These are phyloP conservation scores for Gamsiella multidivaricata DNA, from an alignment of 192 early-diverging fungal genomes.

Conservation along the genomic window DNA sequence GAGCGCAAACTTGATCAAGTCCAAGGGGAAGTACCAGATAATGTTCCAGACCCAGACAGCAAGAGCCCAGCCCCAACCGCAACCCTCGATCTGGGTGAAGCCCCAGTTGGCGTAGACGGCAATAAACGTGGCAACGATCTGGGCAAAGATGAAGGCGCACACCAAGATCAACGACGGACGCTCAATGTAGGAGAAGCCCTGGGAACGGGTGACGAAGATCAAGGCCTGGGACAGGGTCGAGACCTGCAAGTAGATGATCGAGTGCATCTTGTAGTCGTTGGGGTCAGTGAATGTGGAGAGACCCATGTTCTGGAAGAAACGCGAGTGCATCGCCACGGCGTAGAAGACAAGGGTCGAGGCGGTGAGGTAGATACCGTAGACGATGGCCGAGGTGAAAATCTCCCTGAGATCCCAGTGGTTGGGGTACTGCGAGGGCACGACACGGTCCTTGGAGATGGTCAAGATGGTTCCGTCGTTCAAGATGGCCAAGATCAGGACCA, in stretches of 20 bases:
- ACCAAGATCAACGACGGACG: constrained; percentile 76
- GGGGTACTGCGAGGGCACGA: constrained; percentile 81
- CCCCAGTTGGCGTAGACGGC: constrained; percentile 86
- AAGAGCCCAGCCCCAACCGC: constrained; percentile 81
- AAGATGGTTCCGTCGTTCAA: constrained; percentile 94
- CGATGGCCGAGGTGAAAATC: constrained; percentile 88
- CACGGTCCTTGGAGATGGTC: constrained; percentile 91
- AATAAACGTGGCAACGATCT: constrained; percentile 83
- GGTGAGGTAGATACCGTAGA: constrained; percentile 86
- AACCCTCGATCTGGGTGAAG: constrained; percentile 76
- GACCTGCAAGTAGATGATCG: constrained; percentile 84
- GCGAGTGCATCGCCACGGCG: constrained; percentile 68
- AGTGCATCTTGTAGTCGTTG: constrained; percentile 76
- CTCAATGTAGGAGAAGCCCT: constrained; percentile 81
- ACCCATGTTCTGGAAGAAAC: constrained; percentile 76
- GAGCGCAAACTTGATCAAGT: constrained; percentile 83
- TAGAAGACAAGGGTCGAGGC: constrained; percentile 83
- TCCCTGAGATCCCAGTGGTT: constrained; percentile 92
- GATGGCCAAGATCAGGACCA: constrained; percentile 90
- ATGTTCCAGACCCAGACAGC: constrained; percentile 85
- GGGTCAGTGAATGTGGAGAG: constrained; percentile 53
- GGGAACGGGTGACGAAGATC: constrained; percentile 82
- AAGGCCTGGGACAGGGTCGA: constrained; percentile 82
- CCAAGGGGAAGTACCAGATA: constrained; percentile 80
- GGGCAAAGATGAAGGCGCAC: constrained; percentile 75